These are phyloP conservation scores for Xerocomus amazonicus DNA, from an alignment of 1,284 basidiomycete species.

Conservation along the genomic window DNA sequence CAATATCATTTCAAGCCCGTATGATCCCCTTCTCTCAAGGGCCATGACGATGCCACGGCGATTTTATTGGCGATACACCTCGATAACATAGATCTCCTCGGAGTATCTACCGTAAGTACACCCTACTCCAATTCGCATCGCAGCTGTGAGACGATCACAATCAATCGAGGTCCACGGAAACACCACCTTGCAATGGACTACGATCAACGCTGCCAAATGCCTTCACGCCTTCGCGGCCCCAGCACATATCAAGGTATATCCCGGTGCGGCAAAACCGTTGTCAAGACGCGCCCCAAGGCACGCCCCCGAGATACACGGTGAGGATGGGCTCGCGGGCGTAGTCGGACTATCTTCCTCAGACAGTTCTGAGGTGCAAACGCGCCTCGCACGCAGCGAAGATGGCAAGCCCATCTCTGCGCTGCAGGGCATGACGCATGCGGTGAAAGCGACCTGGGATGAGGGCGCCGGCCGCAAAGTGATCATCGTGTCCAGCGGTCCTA, in stretches of 20 bases:
- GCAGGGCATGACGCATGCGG: constrained; percentile 59
- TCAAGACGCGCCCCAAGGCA: constrained; percentile 43
- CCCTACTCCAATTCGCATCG: background rate
- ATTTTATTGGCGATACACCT: constrained; percentile 69
- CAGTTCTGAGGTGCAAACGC: constrained; percentile 45
- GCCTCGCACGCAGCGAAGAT: constrained; percentile 42
- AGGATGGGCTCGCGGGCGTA: constrained; percentile 76
- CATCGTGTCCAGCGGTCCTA: constrained; percentile 72
- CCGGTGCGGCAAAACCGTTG: constrained; percentile 67
- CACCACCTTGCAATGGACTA: constrained; percentile 58
- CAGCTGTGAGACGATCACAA: background rate
- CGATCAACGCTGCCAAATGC: constrained; percentile 69
- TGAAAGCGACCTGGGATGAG: constrained; percentile 52
- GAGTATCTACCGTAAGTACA: constrained; percentile 69
- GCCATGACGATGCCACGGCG: constrained; percentile 85
- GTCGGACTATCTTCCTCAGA: constrained; percentile 59
- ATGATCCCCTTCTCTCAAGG: constrained; percentile 48
- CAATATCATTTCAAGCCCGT: too few relatives aligned
- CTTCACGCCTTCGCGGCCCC: constrained; percentile 67
- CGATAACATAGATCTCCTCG: constrained; percentile 61
- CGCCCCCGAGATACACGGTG: constrained; percentile 75
- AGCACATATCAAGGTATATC: constrained; percentile 54
- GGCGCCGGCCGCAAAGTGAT: constrained; percentile 56
- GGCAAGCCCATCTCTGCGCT: constrained; percentile 49
- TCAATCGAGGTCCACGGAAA: constrained; percentile 73